Evolutionary conservation across 768 basidiomycete species (phyloP).

Genomic region (Suillus weaverae): DNA sequence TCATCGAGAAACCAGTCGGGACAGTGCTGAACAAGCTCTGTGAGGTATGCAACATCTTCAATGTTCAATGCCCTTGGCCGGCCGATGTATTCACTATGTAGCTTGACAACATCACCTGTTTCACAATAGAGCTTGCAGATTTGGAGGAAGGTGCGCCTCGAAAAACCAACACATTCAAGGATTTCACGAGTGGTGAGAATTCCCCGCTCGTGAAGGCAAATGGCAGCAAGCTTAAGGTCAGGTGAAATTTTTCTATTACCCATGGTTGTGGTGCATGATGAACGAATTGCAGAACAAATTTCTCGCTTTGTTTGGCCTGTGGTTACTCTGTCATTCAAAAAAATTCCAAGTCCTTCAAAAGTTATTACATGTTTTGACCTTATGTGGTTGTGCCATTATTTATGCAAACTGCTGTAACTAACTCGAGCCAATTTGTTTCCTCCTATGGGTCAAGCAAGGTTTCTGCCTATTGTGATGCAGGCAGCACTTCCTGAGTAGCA

Average conservation of each 20-base stretch:
- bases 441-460: no score
- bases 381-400: no score
- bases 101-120: conserved; percentile 16
- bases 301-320: no score
- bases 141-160: conserved; percentile 22
- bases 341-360: no score
- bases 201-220: neutral
- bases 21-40: conserved; percentile 17
- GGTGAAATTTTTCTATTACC: neutral
- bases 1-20: conserved; percentile 39
- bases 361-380: no score
- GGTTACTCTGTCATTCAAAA: no score
- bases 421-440: no score
- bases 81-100: neutral
- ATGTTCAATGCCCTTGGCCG: neutral
- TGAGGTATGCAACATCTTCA: conserved; percentile 27
- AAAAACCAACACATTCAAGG: conserved; percentile 23
- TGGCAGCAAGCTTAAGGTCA: conserved; percentile 3
- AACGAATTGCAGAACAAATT: no score
- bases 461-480: no score
- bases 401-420: no score
- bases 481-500: no score
- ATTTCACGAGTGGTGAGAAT: conserved; percentile 16
- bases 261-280: no score
- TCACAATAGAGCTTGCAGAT: conserved; percentile 15